Conservation (phyloP, 768 basidiomycete genomes). For the Cystofilobasidium capitatum region DNA sequence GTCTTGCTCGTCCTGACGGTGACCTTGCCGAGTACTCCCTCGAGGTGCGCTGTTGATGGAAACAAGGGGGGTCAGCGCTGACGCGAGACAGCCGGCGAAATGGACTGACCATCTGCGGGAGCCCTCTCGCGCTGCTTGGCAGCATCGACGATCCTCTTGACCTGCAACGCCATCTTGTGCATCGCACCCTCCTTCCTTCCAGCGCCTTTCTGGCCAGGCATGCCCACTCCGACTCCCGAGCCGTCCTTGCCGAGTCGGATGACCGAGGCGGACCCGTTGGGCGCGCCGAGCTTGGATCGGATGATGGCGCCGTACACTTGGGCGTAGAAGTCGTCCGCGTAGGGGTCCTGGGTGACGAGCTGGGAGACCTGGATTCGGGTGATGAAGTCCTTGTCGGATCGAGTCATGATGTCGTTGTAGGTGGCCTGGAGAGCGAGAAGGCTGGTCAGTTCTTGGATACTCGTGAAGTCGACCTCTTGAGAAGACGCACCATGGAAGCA, state of each 20-base stretch:
- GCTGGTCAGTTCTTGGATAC: neutral
- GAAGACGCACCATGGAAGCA: slow-evolving; percentile 33
- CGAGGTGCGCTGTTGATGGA: slow-evolving; percentile 34
- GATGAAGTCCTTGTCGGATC: slow-evolving; percentile 90
- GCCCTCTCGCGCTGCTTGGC: slow-evolving; percentile 78
- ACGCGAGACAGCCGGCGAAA: neutral
- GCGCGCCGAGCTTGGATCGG: slow-evolving; percentile 56
- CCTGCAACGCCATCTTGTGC: slow-evolving; percentile 76
- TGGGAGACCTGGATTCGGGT: slow-evolving; percentile 98
- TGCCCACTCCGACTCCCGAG: slow-evolving; percentile 74
- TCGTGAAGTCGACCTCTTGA: slow-evolving; percentile 24
- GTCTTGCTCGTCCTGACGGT: slow-evolving; percentile 88
- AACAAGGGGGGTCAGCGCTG: neutral
- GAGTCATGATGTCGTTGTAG: slow-evolving; percentile 41
- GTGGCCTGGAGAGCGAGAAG: slow-evolving; percentile 31
- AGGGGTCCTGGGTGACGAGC: slow-evolving; percentile 87
- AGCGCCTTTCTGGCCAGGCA: slow-evolving; percentile 54
- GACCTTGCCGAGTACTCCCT: slow-evolving; percentile 90
- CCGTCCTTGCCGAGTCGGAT: slow-evolving; percentile 63
- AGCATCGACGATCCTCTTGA: slow-evolving; percentile 89
- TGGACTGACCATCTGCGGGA: slow-evolving; percentile 47
- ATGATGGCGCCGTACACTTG: slow-evolving; percentile 84
- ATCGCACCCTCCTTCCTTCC: slow-evolving; percentile 71
- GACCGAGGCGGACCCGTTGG: slow-evolving; percentile 44
- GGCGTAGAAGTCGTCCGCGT: slow-evolving; percentile 96